Base-by-base conservation (phyloP, 2,329 filamentous ascomycete species). In the Neoascochyta sp. region DNA sequence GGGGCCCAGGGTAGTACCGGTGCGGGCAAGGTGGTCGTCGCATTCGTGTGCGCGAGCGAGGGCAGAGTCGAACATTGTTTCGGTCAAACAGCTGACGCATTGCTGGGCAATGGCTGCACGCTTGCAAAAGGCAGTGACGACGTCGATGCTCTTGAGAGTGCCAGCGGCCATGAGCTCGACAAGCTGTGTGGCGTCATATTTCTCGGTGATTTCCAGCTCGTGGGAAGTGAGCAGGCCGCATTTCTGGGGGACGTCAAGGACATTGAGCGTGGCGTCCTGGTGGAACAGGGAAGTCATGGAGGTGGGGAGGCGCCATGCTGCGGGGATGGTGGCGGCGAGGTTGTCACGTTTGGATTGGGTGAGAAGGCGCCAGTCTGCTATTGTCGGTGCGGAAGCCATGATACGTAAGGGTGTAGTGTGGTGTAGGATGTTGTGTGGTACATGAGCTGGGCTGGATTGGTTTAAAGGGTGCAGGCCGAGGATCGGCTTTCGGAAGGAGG, bases 71-170 rank as follows among this genome's bases (percentile, higher is more conserved):
- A 69, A 68, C 43, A 67, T 54, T 9, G 67, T 64, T 41, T 70
- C 67, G 3, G 65, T 68, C 7, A 67, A 32, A 31, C 65, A 68
- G 32, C 58, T 64, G 9, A 75, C 73, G 12, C 78, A 57, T 46
- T 81, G 78, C 32, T 81, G 77, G 1, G 78, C 76, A 23, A 74
- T 64, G 1, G 69, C 66, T 1, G 70, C 69, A 5, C 71, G 60
- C 44, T 73, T 73, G 40, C 68, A 71, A 43, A 73, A 82, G 0
- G 75, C 76, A 9, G 54, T 61, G 1, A 67, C 62, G 1, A 78
- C 74, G 10, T 74, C 66, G 8, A 52, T 39, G 19, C 52, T 58
- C 14, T 21, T 61, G 0, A 54, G 27, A 3, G 52, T 27, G 1
- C 52, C 40, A 1, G 25, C 36, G 2, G 22, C 22, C 45, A 65